These are phyloP conservation scores for Tetraselmis striata DNA, from an alignment of 139 green algal genomes.

Conservation along the genomic window DNA sequence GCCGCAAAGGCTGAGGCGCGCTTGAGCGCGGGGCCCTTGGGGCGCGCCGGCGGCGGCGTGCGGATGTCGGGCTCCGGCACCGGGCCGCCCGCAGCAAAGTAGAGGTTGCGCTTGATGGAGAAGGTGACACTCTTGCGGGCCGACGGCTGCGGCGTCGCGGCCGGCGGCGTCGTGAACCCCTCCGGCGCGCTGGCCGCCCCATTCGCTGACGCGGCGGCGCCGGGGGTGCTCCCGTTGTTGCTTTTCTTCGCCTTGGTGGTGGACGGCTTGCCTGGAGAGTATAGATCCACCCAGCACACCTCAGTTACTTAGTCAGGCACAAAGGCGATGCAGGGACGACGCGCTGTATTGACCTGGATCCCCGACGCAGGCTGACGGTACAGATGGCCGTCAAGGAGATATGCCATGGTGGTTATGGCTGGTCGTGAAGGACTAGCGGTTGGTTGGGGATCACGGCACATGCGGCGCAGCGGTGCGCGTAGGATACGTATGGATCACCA, in stretches of 20 bases:
- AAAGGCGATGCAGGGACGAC: too few species aligned
- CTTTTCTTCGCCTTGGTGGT: not conserved
- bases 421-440: too few species aligned
- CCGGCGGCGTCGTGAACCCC: not conserved
- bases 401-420: too few species aligned
- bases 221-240: not conserved
- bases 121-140: constrained; percentile 63
- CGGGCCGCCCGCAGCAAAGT: constrained; percentile 55
- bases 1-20: not conserved
- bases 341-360: too few species aligned
- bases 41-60: constrained; percentile 55
- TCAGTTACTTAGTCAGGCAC: too few species aligned
- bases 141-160: not conserved
- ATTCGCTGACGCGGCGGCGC: not conserved
- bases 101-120: constrained; percentile 65
- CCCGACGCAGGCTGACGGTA: too few species aligned
- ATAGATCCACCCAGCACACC: too few species aligned
- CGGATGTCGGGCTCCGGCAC: constrained; percentile 55
- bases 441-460: too few species aligned
- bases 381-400: too few species aligned
- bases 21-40: constrained; percentile 48
- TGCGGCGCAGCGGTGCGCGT: too few species aligned
- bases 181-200: not conserved
- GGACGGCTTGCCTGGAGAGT: not conserved
- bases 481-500: too few species aligned